Evolutionary conservation across 768 basidiomycete species (phyloP).

Genomic region (Gelatoporia subvermispora): DNA sequence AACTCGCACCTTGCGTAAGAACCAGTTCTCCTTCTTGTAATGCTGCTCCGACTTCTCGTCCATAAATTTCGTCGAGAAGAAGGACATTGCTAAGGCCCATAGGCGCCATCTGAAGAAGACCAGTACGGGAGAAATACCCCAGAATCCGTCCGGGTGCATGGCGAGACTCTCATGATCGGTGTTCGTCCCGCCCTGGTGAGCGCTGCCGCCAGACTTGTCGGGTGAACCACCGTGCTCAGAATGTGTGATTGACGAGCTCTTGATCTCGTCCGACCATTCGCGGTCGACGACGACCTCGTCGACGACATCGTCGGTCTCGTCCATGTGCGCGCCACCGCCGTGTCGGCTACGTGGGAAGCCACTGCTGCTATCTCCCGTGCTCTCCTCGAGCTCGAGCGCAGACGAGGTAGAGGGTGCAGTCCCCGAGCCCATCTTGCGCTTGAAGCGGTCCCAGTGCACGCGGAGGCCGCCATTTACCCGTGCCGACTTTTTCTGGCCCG

Average conservation of each 20-base stretch:
- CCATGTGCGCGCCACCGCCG: conserved; percentile 22
- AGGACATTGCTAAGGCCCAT: conserved; percentile 49
- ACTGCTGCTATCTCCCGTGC: conserved; percentile 33
- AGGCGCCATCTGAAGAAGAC: conserved; percentile 51
- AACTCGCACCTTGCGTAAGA: conserved; percentile 47
- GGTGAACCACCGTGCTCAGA: conserved; percentile 46
- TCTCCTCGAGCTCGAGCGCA: conserved; percentile 37
- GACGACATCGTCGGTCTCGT: conserved; percentile 39
- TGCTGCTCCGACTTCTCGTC: conserved; percentile 52
- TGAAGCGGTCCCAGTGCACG: conserved; percentile 27
- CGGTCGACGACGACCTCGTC: conserved; percentile 78
- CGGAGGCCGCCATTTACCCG: conserved; percentile 21
- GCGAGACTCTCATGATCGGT: conserved; percentile 33
- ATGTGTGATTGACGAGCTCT: conserved; percentile 43
- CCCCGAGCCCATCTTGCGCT: conserved; percentile 28
- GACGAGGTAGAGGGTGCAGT: conserved; percentile 47
- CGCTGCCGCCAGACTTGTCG: conserved; percentile 47
- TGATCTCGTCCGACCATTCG: conserved; percentile 57
- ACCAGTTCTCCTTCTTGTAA: conserved; percentile 67
- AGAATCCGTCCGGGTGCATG: conserved; percentile 30
- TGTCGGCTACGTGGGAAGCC: conserved; percentile 24
- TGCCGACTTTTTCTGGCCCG: conserved; percentile 18
- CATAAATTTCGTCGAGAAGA: conserved; percentile 56
- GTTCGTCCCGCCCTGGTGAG: conserved; percentile 30
- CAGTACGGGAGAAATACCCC: conserved; percentile 29